Percentiles rank a stretch among this genome's conserved stretches.
These are phyloP conservation scores for Pinus tabuliformis DNA, from an alignment of 75 land plant species.

Conservation along the genomic window DNA sequence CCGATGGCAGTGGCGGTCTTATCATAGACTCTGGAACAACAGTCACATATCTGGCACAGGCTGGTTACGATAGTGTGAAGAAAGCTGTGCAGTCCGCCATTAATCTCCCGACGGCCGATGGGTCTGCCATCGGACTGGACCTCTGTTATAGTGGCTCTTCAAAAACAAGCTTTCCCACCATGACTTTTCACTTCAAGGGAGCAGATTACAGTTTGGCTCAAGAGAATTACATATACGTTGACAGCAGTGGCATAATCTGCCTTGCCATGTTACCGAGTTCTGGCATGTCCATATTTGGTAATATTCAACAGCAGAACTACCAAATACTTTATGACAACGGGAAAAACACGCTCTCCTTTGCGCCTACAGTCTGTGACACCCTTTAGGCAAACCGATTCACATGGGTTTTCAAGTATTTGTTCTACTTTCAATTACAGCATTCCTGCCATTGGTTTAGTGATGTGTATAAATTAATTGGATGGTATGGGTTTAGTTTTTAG, in stretches of 20 bases:
- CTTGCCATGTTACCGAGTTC: neutral
- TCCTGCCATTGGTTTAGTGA: too few relatives aligned
- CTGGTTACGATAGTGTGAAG: neutral
- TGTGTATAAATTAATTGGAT: too few relatives aligned
- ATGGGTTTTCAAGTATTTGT: too few relatives aligned
- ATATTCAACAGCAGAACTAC: conserved; percentile 5
- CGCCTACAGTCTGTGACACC: too few relatives aligned
- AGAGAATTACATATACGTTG: neutral
- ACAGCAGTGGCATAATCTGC: neutral
- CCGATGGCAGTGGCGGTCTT: neutral
- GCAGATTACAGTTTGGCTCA: neutral
- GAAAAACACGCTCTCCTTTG: too few relatives aligned
- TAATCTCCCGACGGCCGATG: neutral
- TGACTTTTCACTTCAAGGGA: neutral
- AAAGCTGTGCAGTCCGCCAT: neutral
- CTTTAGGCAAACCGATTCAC: too few relatives aligned
- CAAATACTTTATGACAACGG: conserved; percentile 16
- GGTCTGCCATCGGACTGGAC: neutral
- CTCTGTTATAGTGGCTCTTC: neutral
- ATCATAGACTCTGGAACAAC: conserved; percentile 9
- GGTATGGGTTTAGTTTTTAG: too few relatives aligned
- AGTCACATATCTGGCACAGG: neutral
- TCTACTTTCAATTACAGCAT: too few relatives aligned
- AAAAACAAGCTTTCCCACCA: conserved; percentile 1
- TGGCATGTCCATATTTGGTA: neutral